Base-by-base conservation (phyloP, 2,329 filamentous ascomycete species). In the Xylaria sp. region DNA sequence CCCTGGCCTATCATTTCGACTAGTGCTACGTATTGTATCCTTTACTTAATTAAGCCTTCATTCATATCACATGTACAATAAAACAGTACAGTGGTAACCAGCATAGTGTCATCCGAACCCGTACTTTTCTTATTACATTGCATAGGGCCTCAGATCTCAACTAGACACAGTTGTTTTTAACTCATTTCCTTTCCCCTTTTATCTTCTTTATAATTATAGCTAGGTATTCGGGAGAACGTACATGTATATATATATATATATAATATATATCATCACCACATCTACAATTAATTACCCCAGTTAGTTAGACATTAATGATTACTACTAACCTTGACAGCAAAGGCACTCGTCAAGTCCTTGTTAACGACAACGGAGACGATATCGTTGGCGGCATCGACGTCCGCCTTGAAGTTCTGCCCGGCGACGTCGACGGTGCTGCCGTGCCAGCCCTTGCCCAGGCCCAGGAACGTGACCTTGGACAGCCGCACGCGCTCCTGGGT, bases 401-500 rank as follows among this genome's bases (percentile, higher is more conserved):
- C 45, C 0, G 64, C 69, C 29, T 54, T 31, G 13, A 69, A 71
- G 3, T 49, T 54, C 66, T 65, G 49, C 7, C 65, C 69, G 7
- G 59, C 64, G 22, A 69, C 66, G 22, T 59, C 42, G 44, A 63
- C 54, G 25, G 39, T 22, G 15, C 33, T 39, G 11, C 39, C 53
- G 25, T 49, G 27, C 60, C 50, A 61, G 15, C 9, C 45, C 13
- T 51, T 50, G 1, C 61, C 69, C 2, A 73, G 60, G 0, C 84
- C 84, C 6, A 89, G 73, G 55, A 89, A 77, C 2, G 83, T 86
- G 42, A 89, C 76, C 70, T 81, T 85, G 50, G 78, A 74, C 53
- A 89, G 79, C 53, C 77, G 5, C 75, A 78, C 1, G 79, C 81
- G 63, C 74, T 71, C 65, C 74, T 67, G 29, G 29, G 49, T 73